phyloP scores from a whole-genome alignment of 176 grass and related monocot species.

The Microstegium vimineum region DNA sequence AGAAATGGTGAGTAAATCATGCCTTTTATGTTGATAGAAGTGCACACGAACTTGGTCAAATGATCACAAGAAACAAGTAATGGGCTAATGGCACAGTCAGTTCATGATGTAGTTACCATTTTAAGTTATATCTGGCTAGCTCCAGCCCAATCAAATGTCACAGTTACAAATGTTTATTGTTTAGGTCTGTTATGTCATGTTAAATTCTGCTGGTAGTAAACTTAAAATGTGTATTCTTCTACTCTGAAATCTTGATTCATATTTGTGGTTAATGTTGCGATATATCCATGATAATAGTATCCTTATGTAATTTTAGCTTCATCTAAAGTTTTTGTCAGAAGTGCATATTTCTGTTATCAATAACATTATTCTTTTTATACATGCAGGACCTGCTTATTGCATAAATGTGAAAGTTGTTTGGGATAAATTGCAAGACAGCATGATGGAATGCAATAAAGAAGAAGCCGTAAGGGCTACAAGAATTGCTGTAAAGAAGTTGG shows the following conservation, averaged over 20 bases:
- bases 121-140: too few relatives aligned
- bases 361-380: background rate
- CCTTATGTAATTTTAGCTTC: background rate
- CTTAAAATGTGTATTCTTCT: background rate
- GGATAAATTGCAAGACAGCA: background rate
- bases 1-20: background rate
- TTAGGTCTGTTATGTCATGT: background rate
- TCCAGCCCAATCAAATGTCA: too few relatives aligned
- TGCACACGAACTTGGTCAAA: background rate
- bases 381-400: background rate
- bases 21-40: background rate
- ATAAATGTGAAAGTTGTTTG: conserved; percentile 8
- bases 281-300: background rate
- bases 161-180: background rate
- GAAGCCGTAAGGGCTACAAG: conserved; percentile 56
- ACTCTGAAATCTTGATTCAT: background rate
- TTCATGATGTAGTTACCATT: background rate
- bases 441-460: conserved; percentile 75
- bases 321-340: background rate
- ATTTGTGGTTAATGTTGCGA: background rate
- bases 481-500: conserved; percentile 54
- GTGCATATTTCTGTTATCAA: background rate
- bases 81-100: background rate
- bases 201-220: background rate
- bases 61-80: background rate